phyloP scores from a whole-genome alignment of 2,329 filamentous ascomycete genomes.

The Pseudonectria buxi region DNA sequence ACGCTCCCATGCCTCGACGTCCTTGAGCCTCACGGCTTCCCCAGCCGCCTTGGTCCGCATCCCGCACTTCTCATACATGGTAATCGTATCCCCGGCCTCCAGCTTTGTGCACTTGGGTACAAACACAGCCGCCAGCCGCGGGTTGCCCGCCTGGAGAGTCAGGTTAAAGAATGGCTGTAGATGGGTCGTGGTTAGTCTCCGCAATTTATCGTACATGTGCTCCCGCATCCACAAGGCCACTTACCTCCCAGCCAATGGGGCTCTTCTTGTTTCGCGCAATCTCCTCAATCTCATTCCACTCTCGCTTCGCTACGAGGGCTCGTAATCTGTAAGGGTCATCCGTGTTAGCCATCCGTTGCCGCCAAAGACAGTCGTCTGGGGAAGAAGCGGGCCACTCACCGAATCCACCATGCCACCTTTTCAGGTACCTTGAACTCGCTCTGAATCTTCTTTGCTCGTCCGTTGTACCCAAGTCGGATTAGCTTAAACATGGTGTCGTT shows the following conservation, averaged over 20 bases:
- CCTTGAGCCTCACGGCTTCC: constrained; percentile 78
- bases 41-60: constrained; percentile 84
- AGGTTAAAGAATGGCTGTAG: constrained; percentile 82
- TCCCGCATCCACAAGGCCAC: constrained; percentile 23
- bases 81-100: constrained; percentile 61
- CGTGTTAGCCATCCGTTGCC: constrained; percentile 10
- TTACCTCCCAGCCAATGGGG: constrained; percentile 92
- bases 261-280: constrained; percentile 72
- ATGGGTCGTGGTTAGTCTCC: constrained; percentile 8
- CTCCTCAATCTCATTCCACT: constrained; percentile 91
- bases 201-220: background rate
- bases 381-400: constrained; percentile 34
- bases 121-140: constrained; percentile 74
- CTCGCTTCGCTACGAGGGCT: constrained; percentile 79
- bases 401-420: constrained; percentile 81
- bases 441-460: constrained; percentile 80
- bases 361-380: background rate
- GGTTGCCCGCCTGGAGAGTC: constrained; percentile 80
- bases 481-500: constrained; percentile 92
- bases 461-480: constrained; percentile 72
- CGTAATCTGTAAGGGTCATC: constrained; percentile 51
- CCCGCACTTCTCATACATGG: constrained; percentile 96
- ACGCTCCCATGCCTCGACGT: constrained; percentile 66
- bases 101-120: constrained; percentile 79
- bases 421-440: constrained; percentile 90